Evolutionary conservation across 176 grass and related monocot species (phyloP).

Genomic region (Melocanna baccifera): DNA sequence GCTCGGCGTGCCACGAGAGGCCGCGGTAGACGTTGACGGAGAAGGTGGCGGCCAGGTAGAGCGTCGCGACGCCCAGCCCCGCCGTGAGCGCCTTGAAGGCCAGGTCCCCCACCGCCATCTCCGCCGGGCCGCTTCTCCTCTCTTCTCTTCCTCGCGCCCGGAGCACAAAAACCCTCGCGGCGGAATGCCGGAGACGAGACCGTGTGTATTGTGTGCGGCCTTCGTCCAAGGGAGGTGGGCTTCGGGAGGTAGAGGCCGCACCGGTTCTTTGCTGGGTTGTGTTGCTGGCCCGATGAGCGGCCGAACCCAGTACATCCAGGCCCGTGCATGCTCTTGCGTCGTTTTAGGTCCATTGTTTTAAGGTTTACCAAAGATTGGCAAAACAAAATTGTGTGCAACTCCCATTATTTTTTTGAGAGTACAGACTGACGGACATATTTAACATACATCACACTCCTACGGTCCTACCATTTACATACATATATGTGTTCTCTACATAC

Average conservation of each 20-base stretch:
- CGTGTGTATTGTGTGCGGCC: too few species aligned
- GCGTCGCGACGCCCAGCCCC: slow-evolving; percentile 63
- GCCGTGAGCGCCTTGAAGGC: slow-evolving; percentile 79
- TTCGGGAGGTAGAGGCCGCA: not conserved
- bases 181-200: not conserved
- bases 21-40: slow-evolving; percentile 94
- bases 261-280: not conserved
- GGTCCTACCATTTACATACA: too few species aligned
- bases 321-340: not conserved
- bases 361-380: not conserved
- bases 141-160: not conserved
- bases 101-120: slow-evolving; percentile 43
- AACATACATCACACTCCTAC: too few species aligned
- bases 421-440: too few species aligned
- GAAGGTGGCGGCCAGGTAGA: slow-evolving; percentile 79
- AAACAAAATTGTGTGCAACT: not conserved
- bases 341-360: not conserved
- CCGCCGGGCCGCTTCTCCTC: slow-evolving; percentile 1
- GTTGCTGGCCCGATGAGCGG: not conserved
- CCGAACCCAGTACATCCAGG: not conserved
- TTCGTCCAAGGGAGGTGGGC: not conserved
- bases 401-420: too few species aligned
- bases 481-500: too few species aligned
- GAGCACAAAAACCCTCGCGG: slow-evolving; percentile 35
- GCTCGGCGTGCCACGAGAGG: slow-evolving; percentile 80